phyloP scores from a whole-genome alignment of 2,329 filamentous ascomycete genomes.

The Exophiala oligosperma region DNA sequence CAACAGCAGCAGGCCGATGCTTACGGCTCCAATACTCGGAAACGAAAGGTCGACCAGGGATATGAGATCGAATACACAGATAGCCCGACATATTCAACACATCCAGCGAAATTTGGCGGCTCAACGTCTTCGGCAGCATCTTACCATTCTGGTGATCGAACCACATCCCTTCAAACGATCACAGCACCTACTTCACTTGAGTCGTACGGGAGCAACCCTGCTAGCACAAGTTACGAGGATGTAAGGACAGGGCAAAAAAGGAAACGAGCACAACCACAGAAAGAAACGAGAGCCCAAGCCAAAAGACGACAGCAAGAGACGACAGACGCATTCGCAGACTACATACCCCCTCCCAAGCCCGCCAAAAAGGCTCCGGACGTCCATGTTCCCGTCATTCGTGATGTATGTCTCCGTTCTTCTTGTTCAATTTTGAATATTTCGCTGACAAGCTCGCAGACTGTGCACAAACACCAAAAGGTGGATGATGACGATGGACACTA shows the following conservation, averaged over 20 bases:
- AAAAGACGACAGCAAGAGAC: slow-evolving; percentile 74
- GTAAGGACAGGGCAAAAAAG: slow-evolving; percentile 79
- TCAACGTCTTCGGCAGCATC: slow-evolving; percentile 66
- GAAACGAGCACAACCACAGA: slow-evolving; percentile 74
- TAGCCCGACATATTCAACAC: slow-evolving; percentile 69
- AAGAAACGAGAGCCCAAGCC: slow-evolving; percentile 78
- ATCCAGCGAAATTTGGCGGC: slow-evolving; percentile 68
- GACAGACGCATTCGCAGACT: slow-evolving; percentile 72
- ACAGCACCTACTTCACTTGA: slow-evolving; percentile 86
- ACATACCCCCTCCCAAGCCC: slow-evolving; percentile 83
- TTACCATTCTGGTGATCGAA: slow-evolving; percentile 73
- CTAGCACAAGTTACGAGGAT: slow-evolving; percentile 63
- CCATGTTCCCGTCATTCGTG: slow-evolving; percentile 58
- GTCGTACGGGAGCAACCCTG: slow-evolving; percentile 56
- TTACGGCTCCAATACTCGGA: slow-evolving; percentile 57
- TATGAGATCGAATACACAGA: slow-evolving; percentile 75
- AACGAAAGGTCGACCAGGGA: slow-evolving; percentile 64
- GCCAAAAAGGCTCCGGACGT: slow-evolving; percentile 88
- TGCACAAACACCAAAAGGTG: slow-evolving; percentile 65
- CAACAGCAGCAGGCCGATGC: slow-evolving; percentile 22
- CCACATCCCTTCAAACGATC: slow-evolving; percentile 72
- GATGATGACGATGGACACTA: slow-evolving; percentile 98
- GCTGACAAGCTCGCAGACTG: slow-evolving; percentile 39
- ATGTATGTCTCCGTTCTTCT: slow-evolving; percentile 50
- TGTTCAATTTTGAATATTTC: neutral